phyloP scores from a whole-genome alignment of 2,329 filamentous ascomycete species.

The Pseudocercospora cruenta region DNA sequence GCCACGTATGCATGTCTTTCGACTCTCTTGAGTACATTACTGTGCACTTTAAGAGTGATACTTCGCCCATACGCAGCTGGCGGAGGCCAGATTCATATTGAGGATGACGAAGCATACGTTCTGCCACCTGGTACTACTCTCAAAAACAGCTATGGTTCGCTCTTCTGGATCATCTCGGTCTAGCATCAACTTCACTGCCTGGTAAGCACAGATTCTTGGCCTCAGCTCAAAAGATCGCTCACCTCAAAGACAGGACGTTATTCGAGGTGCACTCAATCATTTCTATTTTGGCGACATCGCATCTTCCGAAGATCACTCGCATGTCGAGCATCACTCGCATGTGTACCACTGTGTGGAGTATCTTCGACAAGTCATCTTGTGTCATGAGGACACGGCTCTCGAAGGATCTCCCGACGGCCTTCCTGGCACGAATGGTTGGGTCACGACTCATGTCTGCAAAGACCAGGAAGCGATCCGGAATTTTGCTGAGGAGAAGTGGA shows the following conservation, averaged over 20 bases:
- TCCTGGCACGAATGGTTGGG: not conserved
- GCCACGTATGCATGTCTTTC: not conserved
- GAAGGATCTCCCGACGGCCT: slow-evolving; percentile 8
- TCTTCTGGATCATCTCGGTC: not conserved
- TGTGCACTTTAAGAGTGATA: not conserved
- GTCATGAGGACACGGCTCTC: slow-evolving; percentile 11
- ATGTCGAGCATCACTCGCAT: not conserved
- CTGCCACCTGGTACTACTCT: not conserved
- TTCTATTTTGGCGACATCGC: not conserved
- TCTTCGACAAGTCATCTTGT: slow-evolving; percentile 16
- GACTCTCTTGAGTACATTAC: not conserved
- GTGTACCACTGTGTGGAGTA: slow-evolving; percentile 17
- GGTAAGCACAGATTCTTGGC: not conserved
- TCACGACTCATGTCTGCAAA: slow-evolving; percentile 11
- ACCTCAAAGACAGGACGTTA: not conserved
- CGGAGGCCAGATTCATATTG: not conserved
- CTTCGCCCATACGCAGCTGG: not conserved
- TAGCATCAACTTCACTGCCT: slow-evolving; percentile 19
- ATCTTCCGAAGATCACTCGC: not conserved
- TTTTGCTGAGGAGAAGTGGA: not conserved
- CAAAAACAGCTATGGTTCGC: not conserved
- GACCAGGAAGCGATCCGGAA: not conserved
- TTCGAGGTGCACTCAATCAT: not conserved
- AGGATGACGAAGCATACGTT: not conserved
- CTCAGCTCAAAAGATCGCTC: not conserved